These are phyloP conservation scores for Psilocybe azurescens DNA, from an alignment of 768 basidiomycete species.

Conservation along the genomic window DNA sequence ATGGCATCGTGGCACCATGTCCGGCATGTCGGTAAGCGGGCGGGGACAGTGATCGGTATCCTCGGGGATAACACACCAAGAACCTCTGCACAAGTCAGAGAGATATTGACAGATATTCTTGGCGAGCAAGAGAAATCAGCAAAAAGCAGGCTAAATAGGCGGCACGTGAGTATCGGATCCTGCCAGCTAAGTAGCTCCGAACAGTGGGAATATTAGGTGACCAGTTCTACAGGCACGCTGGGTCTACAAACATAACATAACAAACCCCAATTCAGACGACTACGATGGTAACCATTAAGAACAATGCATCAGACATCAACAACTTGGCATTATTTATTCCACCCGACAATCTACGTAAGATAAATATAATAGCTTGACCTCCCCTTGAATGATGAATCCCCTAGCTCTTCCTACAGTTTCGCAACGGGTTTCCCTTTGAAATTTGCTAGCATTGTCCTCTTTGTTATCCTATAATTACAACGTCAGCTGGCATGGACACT, in stretches of 20 bases:
- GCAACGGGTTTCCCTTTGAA: constrained; percentile 37
- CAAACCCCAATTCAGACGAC: constrained; percentile 7
- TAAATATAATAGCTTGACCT: constrained; percentile 18
- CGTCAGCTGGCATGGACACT: constrained; percentile 32
- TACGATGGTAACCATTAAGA: constrained; percentile 12
- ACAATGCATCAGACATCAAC: constrained; percentile 19
- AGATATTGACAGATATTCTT: too few species aligned
- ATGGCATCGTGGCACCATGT: too few species aligned
- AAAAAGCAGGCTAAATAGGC: too few species aligned
- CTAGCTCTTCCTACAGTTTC: constrained; percentile 17
- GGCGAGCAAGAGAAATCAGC: too few species aligned
- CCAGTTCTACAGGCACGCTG: constrained; percentile 9
- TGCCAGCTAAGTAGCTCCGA: too few species aligned
- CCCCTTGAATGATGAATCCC: too few species aligned
- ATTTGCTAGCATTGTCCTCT: constrained; percentile 67
- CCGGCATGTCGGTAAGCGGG: too few species aligned
- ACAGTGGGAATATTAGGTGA: too few species aligned
- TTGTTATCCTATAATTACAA: constrained; percentile 55
- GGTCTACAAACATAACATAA: constrained; percentile 17
- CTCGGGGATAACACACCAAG: too few species aligned
- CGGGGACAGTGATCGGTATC: too few species aligned
- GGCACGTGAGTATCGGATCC: too few species aligned
- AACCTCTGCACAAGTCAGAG: too few species aligned
- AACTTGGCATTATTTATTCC: constrained; percentile 10
- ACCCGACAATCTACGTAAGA: constrained; percentile 7